phyloP scores from a whole-genome alignment of 371 early-diverging fungal species.

The Mortierella sp. region DNA sequence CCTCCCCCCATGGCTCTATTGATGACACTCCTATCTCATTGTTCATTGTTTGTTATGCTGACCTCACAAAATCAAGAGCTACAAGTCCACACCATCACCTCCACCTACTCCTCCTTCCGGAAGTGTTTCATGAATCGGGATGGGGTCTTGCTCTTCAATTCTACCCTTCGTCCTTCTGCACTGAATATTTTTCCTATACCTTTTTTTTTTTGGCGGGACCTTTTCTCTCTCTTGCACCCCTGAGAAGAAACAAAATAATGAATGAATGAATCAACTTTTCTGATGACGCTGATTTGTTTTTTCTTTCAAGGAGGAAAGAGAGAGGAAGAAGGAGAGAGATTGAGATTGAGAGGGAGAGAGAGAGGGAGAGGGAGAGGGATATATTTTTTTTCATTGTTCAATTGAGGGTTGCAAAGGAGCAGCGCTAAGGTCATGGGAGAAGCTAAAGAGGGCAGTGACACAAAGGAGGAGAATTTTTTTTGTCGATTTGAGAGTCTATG shows the following conservation, averaged over 20 bases:
- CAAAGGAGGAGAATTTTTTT: background rate
- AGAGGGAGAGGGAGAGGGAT: background rate
- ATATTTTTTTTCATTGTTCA: background rate
- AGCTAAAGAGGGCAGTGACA: background rate
- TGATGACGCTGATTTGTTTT: background rate
- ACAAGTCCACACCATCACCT: background rate
- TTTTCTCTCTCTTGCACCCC: background rate
- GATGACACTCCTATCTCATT: background rate
- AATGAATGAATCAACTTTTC: background rate
- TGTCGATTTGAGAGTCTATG: constrained; percentile 2
- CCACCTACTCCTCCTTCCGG: background rate
- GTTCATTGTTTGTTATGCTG: background rate
- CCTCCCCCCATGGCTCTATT: background rate
- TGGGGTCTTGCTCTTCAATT: background rate
- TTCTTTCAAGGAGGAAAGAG: background rate
- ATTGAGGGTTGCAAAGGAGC: background rate
- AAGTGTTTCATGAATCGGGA: constrained; percentile 1
- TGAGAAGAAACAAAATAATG: background rate
- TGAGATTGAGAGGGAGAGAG: background rate
- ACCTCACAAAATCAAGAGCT: background rate
- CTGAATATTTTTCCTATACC: background rate
- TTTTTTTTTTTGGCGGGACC: background rate
- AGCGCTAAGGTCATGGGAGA: no score
- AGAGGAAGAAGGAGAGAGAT: background rate
- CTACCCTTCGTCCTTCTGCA: background rate